Percentiles rank a stretch among this genome's conserved stretches.
Conservation (phyloP, 1,284 basidiomycete genomes). For the Boletellus deceptivus region DNA sequence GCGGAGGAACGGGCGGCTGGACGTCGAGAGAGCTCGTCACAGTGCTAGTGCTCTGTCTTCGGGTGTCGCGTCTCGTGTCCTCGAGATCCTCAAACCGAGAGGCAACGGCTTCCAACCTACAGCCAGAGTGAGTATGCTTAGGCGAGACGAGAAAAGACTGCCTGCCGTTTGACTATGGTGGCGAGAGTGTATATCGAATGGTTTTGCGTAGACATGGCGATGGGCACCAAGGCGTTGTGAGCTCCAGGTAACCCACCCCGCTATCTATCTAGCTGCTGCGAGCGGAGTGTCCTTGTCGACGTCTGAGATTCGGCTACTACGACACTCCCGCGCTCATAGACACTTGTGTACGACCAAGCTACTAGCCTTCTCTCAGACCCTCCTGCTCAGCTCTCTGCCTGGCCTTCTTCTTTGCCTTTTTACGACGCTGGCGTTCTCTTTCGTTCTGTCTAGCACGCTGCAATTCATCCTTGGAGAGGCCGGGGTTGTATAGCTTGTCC, state of each 20-base stretch:
- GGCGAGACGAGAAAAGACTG: constrained; percentile 7
- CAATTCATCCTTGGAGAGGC: constrained; percentile 68
- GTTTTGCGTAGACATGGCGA: constrained; percentile 35
- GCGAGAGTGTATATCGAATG: constrained; percentile 66
- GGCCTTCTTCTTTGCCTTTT: constrained; percentile 67
- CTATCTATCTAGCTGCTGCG: constrained; percentile 1
- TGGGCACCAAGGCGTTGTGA: neutral
- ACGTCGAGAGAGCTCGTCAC: constrained; percentile 34
- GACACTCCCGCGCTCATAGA: neutral
- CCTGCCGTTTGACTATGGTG: constrained; percentile 82
- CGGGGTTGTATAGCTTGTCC: constrained; percentile 69
- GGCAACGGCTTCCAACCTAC: constrained; percentile 87
- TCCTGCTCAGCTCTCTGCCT: constrained; percentile 24
- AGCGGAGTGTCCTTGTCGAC: constrained; percentile 18
- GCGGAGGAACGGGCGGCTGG: constrained; percentile 38
- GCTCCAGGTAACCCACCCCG: constrained; percentile 1
- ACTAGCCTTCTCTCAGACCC: constrained; percentile 11
- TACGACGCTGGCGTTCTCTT: constrained; percentile 64
- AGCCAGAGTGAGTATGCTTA: constrained; percentile 1
- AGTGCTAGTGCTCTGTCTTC: constrained; percentile 27
- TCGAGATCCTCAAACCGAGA: constrained; percentile 92
- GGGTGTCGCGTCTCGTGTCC: constrained; percentile 39
- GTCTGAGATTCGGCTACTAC: neutral
- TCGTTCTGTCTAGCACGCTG: constrained; percentile 67
- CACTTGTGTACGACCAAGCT: too few species aligned